Evolutionary conservation across 2,329 filamentous ascomycete species (phyloP).

Genomic region (Fulvia fulva): DNA sequence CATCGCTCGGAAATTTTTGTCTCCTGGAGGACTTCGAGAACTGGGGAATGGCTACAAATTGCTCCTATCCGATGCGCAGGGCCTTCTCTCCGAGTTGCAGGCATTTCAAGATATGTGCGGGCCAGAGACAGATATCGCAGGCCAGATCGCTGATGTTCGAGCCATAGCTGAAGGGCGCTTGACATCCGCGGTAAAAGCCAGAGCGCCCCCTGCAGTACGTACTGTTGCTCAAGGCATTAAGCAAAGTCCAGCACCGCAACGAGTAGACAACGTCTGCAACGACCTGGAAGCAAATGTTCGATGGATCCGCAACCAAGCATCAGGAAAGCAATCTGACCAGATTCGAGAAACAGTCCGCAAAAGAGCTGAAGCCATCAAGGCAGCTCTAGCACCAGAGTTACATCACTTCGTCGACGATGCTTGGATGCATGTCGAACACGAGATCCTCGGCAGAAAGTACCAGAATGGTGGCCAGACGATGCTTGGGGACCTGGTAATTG

Average conservation of each 20-base stretch:
- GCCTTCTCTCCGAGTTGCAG: neutral
- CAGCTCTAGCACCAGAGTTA: neutral
- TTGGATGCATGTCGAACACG: constrained; percentile 10
- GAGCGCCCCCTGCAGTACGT: neutral
- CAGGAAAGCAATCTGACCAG: neutral
- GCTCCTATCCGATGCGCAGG: neutral
- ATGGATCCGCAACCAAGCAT: neutral
- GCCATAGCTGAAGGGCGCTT: constrained; percentile 5
- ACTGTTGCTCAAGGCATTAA: constrained; percentile 1
- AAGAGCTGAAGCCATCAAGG: constrained; percentile 6
- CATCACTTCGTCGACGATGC: neutral
- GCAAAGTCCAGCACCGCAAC: neutral
- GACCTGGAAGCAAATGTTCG: constrained; percentile 6
- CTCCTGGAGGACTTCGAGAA: neutral
- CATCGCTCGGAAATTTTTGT: no score
- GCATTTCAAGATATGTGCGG: constrained; percentile 6
- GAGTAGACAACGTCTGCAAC: neutral
- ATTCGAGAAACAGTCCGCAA: neutral
- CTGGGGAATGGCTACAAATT: neutral
- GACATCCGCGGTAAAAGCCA: constrained; percentile 3
- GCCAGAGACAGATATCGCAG: neutral
- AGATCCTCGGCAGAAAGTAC: constrained; percentile 6
- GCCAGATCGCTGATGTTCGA: constrained; percentile 1
- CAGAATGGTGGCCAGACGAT: constrained; percentile 4
- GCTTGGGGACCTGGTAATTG: constrained; percentile 2